phyloP scores from a whole-genome alignment of 179 eudicot species.

The Silene vulgaris region DNA sequence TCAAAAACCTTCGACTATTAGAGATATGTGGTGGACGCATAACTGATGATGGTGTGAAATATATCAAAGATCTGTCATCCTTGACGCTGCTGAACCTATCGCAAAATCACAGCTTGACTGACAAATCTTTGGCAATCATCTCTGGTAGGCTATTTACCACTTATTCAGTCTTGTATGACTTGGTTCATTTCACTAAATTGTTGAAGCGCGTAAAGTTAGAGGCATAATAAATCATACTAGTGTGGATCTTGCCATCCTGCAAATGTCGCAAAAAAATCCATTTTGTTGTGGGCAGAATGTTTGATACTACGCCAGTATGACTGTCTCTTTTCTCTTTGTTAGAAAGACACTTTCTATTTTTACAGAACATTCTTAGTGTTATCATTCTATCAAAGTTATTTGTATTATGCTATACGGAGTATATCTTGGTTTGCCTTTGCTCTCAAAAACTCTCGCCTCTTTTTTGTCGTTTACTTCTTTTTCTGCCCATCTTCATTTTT shows the following conservation, averaged over 20 bases:
- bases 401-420: too few species aligned
- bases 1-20: constrained; percentile 58
- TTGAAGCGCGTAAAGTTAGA: not conserved
- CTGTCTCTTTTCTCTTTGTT: not conserved
- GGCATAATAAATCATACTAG: not conserved
- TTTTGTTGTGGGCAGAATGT: not conserved
- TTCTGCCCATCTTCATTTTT: not conserved
- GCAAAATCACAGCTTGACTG: constrained; percentile 62
- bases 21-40: constrained; percentile 80
- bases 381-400: too few species aligned
- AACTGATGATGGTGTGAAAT: constrained; percentile 78
- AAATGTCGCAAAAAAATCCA: not conserved
- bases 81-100: constrained; percentile 65
- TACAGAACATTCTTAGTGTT: too few species aligned
- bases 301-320: not conserved
- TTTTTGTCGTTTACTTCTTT: too few species aligned
- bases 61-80: constrained; percentile 63
- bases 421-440: too few species aligned
- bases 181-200: not conserved
- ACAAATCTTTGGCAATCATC: constrained; percentile 57
- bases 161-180: not conserved
- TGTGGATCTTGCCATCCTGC: not conserved
- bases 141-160: constrained; percentile 41
- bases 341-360: too few species aligned
- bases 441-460: too few species aligned